phyloP scores from a whole-genome alignment of 2,329 filamentous ascomycete genomes.

The Helminthosporium solani region DNA sequence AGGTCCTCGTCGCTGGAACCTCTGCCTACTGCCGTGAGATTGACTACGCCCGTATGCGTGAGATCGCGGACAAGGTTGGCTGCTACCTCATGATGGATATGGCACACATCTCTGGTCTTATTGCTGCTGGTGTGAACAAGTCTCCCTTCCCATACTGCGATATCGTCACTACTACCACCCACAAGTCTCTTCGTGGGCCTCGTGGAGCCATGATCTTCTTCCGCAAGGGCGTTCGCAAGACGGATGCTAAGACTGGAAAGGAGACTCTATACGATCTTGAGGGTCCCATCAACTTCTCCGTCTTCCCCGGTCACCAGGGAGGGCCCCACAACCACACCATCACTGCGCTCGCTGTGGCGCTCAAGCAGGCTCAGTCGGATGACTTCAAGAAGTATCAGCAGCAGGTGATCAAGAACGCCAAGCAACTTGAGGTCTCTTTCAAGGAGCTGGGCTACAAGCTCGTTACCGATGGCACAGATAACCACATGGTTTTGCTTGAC shows the following conservation, averaged over 20 bases:
- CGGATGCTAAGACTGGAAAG: conserved; percentile 81
- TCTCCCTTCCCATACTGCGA: conserved; percentile 88
- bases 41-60: conserved; percentile 89
- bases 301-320: conserved; percentile 97
- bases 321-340: conserved; percentile 99
- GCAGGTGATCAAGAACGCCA: conserved; percentile 85
- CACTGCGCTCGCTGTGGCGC: conserved; percentile 86
- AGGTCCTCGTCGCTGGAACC: conserved; percentile 91
- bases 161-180: conserved; percentile 95
- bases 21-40: conserved; percentile 95
- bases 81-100: conserved; percentile 95
- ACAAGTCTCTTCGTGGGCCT: conserved; percentile 94
- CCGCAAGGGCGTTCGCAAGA: conserved; percentile 83
- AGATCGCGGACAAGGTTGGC: conserved; percentile 86
- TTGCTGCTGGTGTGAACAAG: conserved; percentile 88
- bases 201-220: conserved; percentile 98
- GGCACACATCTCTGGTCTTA: conserved; percentile 93
- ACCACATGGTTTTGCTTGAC: conserved; percentile 91
- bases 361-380: conserved; percentile 86
- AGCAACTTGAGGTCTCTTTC: conserved; percentile 76
- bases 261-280: conserved; percentile 89
- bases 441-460: conserved; percentile 74
- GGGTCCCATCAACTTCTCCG: conserved; percentile 88
- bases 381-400: conserved; percentile 94
- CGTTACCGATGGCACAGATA: conserved; percentile 93